Evolutionary conservation across 2,329 filamentous ascomycete genomes (phyloP).

Genomic region (Aspergillus chevalieri): DNA sequence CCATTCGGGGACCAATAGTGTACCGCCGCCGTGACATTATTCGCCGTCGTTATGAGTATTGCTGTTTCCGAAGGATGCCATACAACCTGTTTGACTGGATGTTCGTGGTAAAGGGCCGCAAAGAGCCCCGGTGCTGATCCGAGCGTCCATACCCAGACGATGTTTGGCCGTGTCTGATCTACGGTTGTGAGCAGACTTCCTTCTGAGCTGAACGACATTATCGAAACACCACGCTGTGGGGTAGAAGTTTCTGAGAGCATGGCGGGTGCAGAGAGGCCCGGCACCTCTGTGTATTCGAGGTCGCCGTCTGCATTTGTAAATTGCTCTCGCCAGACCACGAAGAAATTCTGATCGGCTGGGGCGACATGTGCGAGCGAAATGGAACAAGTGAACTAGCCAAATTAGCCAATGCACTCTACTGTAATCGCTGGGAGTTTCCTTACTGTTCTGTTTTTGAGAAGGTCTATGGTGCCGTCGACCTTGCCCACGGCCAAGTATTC

Average conservation of each 20-base stretch:
- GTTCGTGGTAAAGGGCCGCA: conserved; percentile 38
- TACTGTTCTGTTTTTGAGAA: conserved; percentile 42
- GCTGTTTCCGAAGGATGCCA: conserved; percentile 36
- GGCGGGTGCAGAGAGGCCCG: conserved; percentile 31
- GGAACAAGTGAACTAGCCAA: conserved; percentile 26
- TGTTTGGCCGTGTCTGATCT: conserved; percentile 36
- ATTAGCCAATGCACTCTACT: conserved; percentile 1
- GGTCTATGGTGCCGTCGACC: conserved; percentile 45
- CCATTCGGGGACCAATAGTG: conserved; percentile 28
- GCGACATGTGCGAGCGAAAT: conserved; percentile 31
- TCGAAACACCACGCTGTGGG: conserved; percentile 30
- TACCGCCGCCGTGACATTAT: conserved; percentile 25
- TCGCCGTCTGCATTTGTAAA: conserved; percentile 21
- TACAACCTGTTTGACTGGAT: conserved; percentile 32
- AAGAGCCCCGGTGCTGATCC: conserved; percentile 20
- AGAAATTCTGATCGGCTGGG: conserved; percentile 23
- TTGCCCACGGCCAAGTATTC: conserved; percentile 46
- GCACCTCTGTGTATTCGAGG: conserved; percentile 32
- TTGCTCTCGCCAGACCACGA: conserved; percentile 31
- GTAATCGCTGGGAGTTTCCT: conserved; percentile 2
- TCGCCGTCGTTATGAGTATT: conserved; percentile 34
- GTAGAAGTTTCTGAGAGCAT: conserved; percentile 24
- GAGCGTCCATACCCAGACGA: conserved; percentile 42
- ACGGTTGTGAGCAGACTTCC: conserved; percentile 34
- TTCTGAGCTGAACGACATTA: conserved; percentile 35